A percentile compares a stretch with the other conserved stretches of the same genome.
Conservation (phyloP, 2,329 filamentous ascomycete genomes). For the Aspergillus arachidicola region DNA sequence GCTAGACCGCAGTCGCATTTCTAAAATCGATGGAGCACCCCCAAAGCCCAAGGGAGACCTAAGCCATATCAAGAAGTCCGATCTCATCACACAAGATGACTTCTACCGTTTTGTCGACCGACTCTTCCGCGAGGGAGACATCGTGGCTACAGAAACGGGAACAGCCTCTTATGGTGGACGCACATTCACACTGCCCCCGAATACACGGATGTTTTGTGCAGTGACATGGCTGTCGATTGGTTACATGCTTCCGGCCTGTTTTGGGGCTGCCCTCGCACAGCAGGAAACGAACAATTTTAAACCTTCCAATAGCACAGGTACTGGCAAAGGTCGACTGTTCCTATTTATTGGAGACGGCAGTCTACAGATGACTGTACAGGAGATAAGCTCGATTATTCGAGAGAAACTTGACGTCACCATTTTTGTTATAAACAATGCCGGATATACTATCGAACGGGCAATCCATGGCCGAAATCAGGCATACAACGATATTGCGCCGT, state of each 20-base stretch:
- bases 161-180: slow-evolving; percentile 59
- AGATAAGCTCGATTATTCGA: slow-evolving; percentile 65
- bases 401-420: slow-evolving; percentile 52
- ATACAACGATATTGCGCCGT: slow-evolving; percentile 60
- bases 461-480: slow-evolving; percentile 57
- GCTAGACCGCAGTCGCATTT: slow-evolving; percentile 57
- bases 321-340: slow-evolving; percentile 48
- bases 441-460: slow-evolving; percentile 61
- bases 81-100: slow-evolving; percentile 2
- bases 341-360: slow-evolving; percentile 66
- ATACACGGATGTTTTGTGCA: slow-evolving; percentile 52
- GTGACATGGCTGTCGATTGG: slow-evolving; percentile 64
- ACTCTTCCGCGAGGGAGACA: slow-evolving; percentile 56
- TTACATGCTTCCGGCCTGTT: slow-evolving; percentile 61
- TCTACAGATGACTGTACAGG: slow-evolving; percentile 68
- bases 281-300: slow-evolving; percentile 23
- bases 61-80: slow-evolving; percentile 14
- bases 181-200: slow-evolving; percentile 53
- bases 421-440: slow-evolving; percentile 62
- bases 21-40: slow-evolving; percentile 40
- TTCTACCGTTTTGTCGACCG: slow-evolving; percentile 52
- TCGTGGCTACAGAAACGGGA: slow-evolving; percentile 61
- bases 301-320: slow-evolving; percentile 4
- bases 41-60: slow-evolving; percentile 21
- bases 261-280: slow-evolving; percentile 58